Evolutionary conservation across 352 stramenopile genomes (phyloP), one percentile per base, ranked within the genome.

Genomic region (Phytophthora megakarya): DNA sequence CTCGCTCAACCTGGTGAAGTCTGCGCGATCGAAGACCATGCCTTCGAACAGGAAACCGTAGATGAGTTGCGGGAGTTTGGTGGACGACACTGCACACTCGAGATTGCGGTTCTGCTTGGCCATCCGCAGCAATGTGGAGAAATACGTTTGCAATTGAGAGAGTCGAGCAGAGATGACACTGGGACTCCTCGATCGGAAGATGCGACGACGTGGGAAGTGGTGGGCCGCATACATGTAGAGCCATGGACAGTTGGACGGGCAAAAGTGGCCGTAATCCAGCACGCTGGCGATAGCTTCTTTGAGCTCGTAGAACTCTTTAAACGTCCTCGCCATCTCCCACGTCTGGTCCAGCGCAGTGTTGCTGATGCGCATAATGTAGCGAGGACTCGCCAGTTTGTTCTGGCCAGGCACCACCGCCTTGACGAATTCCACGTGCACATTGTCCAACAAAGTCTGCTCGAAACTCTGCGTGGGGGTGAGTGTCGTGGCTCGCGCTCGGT

Each of bases 21-120:
- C 86, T 2, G 75, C 74, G 54, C 72, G 79, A 51, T 90, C 76
- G 35, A 92, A 90, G 42, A 94, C 80, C 85, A 92, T 92, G 40
- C 84, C 82, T 53, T 92, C 78, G 38, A 87, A 93, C 21, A 95
- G 63, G 22, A 95, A 95, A 32, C 87, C 80, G 64, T 91, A 90
- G 32, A 93, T 58, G 25, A 93, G 69, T 46, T 81, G 80, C 35
- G 86, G 81, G 16, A 95, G 56, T 3, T 78, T 71, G 11, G 86
- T 73, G 8, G 80, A 69, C 18, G 82, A 81, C 51, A 93, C 73
- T 3, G 47, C 13, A 49, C 85, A 95, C 11, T 89, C 81, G 28
- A 84, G 65, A 39, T 70, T 80, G 19, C 78, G 78, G 58, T 88
- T 84, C 45, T 90, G 81, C 50, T 84, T 85, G 32, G 76, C 76